These are phyloP conservation scores for Stephanodiscus triporus DNA, from an alignment of 108 stramenopile species.

Conservation along the genomic window DNA sequence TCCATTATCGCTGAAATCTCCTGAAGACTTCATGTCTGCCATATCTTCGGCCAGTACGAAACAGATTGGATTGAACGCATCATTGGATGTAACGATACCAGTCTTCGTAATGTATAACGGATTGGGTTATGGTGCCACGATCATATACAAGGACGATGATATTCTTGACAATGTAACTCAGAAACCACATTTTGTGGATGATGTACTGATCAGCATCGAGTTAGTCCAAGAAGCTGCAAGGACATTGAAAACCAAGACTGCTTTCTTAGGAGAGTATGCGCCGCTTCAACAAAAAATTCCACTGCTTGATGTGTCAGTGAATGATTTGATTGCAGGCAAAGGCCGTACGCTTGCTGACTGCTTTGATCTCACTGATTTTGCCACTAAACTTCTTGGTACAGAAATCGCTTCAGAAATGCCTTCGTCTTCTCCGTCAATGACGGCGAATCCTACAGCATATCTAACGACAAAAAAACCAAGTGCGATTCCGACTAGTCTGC, in stretches of 20 bases:
- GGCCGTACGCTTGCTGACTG: conserved; percentile 21
- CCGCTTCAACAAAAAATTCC: conserved; percentile 16
- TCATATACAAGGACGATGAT: conserved; percentile 17
- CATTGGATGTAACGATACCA: conserved; percentile 21
- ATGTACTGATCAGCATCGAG: conserved; percentile 20
- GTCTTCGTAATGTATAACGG: conserved; percentile 13
- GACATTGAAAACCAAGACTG: conserved; percentile 2
- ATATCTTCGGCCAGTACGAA: background rate
- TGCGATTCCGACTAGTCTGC: background rate
- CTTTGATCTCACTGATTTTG: conserved; percentile 32
- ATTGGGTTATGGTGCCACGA: conserved; percentile 28
- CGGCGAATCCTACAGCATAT: too few relatives aligned
- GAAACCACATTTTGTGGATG: background rate
- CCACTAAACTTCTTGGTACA: conserved; percentile 5
- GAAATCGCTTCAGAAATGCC: background rate
- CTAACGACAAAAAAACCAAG: background rate
- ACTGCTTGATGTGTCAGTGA: conserved; percentile 23
- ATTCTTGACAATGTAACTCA: conserved; percentile 18
- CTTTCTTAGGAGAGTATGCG: conserved; percentile 15
- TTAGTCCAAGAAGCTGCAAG: background rate
- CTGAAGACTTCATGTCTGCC: background rate
- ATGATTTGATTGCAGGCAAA: conserved; percentile 34
- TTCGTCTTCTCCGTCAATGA: background rate
- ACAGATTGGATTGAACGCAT: conserved; percentile 21
- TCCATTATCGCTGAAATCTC: background rate